Conservation (phyloP, 83 land plant species). For the Picea mariana region DNA sequence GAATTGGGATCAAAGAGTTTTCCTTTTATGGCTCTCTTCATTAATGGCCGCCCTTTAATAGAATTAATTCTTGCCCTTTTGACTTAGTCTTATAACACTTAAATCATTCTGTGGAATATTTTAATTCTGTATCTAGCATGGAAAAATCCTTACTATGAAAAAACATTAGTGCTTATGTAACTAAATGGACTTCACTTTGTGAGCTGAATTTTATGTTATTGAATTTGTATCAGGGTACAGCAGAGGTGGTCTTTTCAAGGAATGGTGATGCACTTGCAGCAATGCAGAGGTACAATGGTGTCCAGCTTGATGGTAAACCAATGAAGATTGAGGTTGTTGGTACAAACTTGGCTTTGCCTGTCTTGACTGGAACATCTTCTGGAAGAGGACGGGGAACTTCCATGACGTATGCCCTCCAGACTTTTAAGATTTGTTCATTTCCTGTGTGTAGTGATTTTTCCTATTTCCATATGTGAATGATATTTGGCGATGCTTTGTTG, state of each 20-base stretch:
- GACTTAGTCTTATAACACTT: no score
- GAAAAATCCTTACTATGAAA: no score
- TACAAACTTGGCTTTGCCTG: conserved; percentile 35
- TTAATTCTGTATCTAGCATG: no score
- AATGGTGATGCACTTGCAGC: conserved; percentile 69
- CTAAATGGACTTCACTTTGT: not conserved
- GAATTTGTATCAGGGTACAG: conserved; percentile 52
- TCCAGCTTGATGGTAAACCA: conserved; percentile 70
- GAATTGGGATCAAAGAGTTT: no score
- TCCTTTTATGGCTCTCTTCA: no score
- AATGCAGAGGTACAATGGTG: conserved; percentile 67
- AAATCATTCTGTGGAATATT: no score
- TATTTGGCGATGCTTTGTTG: not conserved
- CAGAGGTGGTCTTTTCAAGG: conserved; percentile 61
- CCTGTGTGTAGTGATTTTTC: not conserved
- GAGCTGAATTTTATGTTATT: not conserved
- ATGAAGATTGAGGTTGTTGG: conserved; percentile 78
- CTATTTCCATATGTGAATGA: not conserved
- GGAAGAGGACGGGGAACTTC: conserved; percentile 47
- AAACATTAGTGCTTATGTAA: not conserved
- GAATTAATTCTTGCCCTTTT: no score
- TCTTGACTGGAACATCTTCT: conserved; percentile 35
- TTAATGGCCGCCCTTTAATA: no score
- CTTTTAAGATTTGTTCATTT: not conserved
- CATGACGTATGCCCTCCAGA: conserved; percentile 40